Percentiles rank a stretch among this genome's conserved stretches.
phyloP scores from a whole-genome alignment of 1,284 basidiomycete species.

The Pterulicium gracile region DNA sequence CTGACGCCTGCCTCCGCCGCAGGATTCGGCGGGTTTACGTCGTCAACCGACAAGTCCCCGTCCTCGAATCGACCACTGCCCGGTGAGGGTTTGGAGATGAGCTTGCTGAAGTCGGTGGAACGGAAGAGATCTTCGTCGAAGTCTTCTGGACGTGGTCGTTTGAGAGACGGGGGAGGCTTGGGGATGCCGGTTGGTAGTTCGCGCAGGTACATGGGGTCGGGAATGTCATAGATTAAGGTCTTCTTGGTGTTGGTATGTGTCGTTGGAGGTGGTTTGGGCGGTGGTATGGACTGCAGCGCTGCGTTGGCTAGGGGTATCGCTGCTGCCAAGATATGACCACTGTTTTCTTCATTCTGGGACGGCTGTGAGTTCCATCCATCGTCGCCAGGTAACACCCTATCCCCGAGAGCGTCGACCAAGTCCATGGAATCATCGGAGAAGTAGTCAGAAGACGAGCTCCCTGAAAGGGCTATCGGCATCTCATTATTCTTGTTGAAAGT shows the following conservation, averaged over 20 bases:
- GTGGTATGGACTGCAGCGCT: not conserved
- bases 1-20: too few relatives aligned
- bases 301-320: not conserved
- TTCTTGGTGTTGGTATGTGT: not conserved
- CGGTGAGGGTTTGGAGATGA: not conserved
- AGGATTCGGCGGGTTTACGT: too few relatives aligned
- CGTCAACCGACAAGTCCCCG: too few relatives aligned
- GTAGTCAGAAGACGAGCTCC: not conserved
- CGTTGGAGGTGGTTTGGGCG: not conserved
- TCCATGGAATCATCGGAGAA: not conserved
- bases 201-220: too few relatives aligned
- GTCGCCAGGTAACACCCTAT: not conserved
- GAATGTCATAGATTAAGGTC: slow-evolving; percentile 13
- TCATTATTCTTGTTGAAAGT: too few relatives aligned
- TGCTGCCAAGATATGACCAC: not conserved
- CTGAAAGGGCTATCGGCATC: too few relatives aligned
- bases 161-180: too few relatives aligned
- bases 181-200: too few relatives aligned
- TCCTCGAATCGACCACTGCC: not conserved
- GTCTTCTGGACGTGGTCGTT: too few relatives aligned
- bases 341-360: not conserved
- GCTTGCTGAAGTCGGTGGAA: too few relatives aligned
- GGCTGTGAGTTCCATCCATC: not conserved
- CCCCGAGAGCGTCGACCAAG: not conserved
- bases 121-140: too few relatives aligned